Base-by-base conservation (phyloP, 192 early-diverging fungal species). In the Umbelopsis vinacea region DNA sequence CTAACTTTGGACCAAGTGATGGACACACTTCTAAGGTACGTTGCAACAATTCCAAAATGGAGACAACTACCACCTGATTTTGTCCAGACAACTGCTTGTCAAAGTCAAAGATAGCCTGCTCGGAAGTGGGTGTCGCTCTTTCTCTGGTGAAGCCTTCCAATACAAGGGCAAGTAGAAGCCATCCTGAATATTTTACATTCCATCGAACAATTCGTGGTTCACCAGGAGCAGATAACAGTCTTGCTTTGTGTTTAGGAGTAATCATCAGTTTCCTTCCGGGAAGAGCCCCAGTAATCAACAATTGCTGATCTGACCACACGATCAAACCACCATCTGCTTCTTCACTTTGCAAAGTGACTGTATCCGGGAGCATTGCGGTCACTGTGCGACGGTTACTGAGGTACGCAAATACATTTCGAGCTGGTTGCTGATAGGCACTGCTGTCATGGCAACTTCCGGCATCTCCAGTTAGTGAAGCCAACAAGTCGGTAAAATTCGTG, bases 321-420 rank as follows among this genome's bases (percentile, higher is more conserved):
- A 60, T 67, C 8, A 63, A 22, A 35, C 66, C 38, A n/a, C 50
- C 47, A 24, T 60, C 48, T 40, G 45, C 33, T 10, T 67, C 52
- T 4, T 66, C 24, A 1, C 24, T 40, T n/a, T 45, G 47, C 26
- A 78, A 40, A 10, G 63, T 26, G 9, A 48, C 38, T 21, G 35
- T 66, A 24, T 57, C 50, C 21, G 68, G 71, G 1, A 73, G 21
- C 35, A 63, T 67, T 5, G 69, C 57, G 24, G 67, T 45, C 35
- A 77, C 52, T 10, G 68, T 70, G 2, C 52, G 43, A 7, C 73
- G 43, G 4, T 22, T 22, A 14, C 23, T 50, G 9, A 77, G 9
- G 35, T 70, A 73, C 43, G 57, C 45, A 40, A 77, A 77, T 17
- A 77, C 76, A n/a, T 52, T 26, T 55, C 43, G 38, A 10, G 76